Percentiles rank a stretch among this genome's conserved stretches.
phyloP scores from a whole-genome alignment of 2,329 filamentous ascomycete species.

The Metarhizium sp. region DNA sequence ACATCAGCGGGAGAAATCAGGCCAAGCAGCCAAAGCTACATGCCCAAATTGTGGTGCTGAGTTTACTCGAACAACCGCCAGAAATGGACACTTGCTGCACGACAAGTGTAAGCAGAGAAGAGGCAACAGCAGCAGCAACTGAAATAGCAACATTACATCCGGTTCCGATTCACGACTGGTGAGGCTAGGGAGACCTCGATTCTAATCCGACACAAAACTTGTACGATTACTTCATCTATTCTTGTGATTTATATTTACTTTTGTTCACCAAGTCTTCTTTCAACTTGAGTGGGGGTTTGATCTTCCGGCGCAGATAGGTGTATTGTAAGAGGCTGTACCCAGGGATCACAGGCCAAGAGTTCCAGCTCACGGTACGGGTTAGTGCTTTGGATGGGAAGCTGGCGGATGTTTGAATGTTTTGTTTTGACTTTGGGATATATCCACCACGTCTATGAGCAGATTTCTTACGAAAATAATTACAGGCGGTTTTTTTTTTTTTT shows the following conservation, averaged over 20 bases:
- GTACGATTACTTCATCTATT: background rate
- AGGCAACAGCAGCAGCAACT: background rate
- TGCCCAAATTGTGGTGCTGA: constrained; percentile 89
- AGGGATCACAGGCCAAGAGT: too few relatives aligned
- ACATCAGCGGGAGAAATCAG: constrained; percentile 90
- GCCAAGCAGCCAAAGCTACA: constrained; percentile 77
- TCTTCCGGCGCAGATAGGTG: background rate
- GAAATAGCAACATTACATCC: background rate
- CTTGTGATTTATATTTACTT: background rate
- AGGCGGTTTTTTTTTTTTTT: background rate
- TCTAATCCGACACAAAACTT: background rate
- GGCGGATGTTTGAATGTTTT: too few relatives aligned
- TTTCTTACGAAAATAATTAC: background rate
- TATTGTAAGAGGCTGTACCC: too few relatives aligned
- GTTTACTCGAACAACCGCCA: constrained; percentile 80
- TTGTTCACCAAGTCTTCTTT: background rate
- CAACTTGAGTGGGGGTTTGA: background rate
- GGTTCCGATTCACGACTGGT: background rate
- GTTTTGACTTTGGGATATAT: background rate
- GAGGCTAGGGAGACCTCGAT: background rate
- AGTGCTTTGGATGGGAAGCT: too few relatives aligned
- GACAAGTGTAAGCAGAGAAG: constrained; percentile 78
- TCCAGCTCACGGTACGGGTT: too few relatives aligned
- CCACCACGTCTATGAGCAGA: background rate
- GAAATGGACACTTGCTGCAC: constrained; percentile 77